Evolutionary conservation across 169 alveolate species (phyloP), one percentile per base, ranked within the genome.

Genomic region (Ophryocystis elektroscirrha): DNA sequence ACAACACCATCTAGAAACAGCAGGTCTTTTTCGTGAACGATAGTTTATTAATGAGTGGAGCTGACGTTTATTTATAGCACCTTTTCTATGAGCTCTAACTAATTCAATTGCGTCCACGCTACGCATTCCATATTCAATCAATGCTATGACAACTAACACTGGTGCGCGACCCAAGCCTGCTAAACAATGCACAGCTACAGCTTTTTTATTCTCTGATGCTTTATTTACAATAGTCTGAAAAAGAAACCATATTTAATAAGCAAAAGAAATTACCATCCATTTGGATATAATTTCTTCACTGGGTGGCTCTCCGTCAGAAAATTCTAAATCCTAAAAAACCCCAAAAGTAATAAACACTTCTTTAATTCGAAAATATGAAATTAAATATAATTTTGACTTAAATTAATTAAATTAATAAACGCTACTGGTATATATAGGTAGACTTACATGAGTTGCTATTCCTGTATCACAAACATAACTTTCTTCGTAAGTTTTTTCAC

Each of bases 161-260:
- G 91, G 91, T 22, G 91, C 91, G 32, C 91, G 56, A 22, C 91
- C 91, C 23, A 81, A 69, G 5, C 91, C 91, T 1, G 91, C 90
- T 23, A 81, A 85, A 53, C 91, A 81, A 53, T 81, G 91, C n/a
- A 81, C 89, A 7, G 91, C 91, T 6, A 81, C 74, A 42, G 85
- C 76, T 2, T 79, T 68, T 16, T 68, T 68, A 46, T 57, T 61
- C 26, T 61, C 73, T 28, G 68, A 59, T 15, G 59, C 72, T n/a
- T 63, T 56, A 48, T 62, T 71, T n/a, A 78, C 71, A n/a, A 74
- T n/a, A 42, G 12, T 42, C 26, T 42, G 26, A 12, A 42, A 42
- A n/a, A 42, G 12, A 42, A 12, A 12, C n/a, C n/a, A n/a, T 12
- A 42, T 12, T n/a, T 42, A 38, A 42, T n/a, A 42, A 12, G 43